Conservation (phyloP, 495 filamentous ascomycete genomes). For the Melanomma pulvis-pyrius region DNA sequence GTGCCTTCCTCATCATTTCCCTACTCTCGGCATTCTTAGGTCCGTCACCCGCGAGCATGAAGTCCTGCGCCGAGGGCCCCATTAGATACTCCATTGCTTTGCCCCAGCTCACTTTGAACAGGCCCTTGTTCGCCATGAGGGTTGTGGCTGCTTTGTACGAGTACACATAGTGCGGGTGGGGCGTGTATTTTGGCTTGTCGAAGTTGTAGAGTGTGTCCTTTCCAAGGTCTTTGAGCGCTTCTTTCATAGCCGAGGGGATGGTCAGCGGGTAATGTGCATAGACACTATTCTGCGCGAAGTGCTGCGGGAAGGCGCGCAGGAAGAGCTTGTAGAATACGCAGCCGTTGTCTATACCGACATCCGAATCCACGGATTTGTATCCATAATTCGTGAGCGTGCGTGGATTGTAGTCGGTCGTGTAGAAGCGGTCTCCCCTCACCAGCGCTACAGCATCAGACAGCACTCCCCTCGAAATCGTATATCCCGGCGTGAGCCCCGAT, state of each 20-base stretch:
- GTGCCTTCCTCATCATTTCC: slow-evolving; percentile 51
- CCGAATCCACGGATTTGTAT: slow-evolving; percentile 55
- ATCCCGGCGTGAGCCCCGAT: slow-evolving; percentile 79
- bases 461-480: slow-evolving; percentile 80
- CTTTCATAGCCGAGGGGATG: slow-evolving; percentile 57
- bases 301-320: slow-evolving; percentile 61
- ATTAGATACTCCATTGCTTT: slow-evolving; percentile 57
- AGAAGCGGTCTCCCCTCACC: slow-evolving; percentile 86
- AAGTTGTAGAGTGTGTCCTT: slow-evolving; percentile 56
- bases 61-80: slow-evolving; percentile 50
- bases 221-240: slow-evolving; percentile 54
- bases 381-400: slow-evolving; percentile 84
- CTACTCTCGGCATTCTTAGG: slow-evolving; percentile 53
- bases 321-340: slow-evolving; percentile 65
- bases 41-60: slow-evolving; percentile 59
- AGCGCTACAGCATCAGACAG: slow-evolving; percentile 83
- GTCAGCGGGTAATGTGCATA: slow-evolving; percentile 65
- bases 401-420: slow-evolving; percentile 72
- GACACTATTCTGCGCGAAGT: slow-evolving; percentile 59
- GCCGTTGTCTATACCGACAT: slow-evolving; percentile 56
- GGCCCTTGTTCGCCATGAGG: slow-evolving; percentile 54
- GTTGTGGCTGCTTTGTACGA: slow-evolving; percentile 54
- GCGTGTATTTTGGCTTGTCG: slow-evolving; percentile 48
- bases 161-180: slow-evolving; percentile 49
- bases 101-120: slow-evolving; percentile 62